These are phyloP conservation scores for Parastagonospora avenae DNA, from an alignment of 2,329 filamentous ascomycete genomes.

Conservation along the genomic window DNA sequence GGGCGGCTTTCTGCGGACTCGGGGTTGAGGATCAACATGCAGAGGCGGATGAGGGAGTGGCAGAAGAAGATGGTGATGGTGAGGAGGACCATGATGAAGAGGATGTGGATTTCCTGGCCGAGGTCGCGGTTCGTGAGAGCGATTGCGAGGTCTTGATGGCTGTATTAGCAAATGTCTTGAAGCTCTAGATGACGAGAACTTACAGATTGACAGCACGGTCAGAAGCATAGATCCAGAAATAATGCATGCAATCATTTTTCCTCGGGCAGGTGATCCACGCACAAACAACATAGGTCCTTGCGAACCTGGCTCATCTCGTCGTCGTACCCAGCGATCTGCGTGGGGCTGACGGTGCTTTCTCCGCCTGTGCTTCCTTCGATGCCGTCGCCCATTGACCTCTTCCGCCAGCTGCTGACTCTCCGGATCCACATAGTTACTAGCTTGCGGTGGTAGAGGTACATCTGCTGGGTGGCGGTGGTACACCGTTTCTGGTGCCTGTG, in stretches of 20 bases:
- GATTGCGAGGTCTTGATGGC: constrained; percentile 69
- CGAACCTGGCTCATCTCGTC: constrained; percentile 20
- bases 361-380: constrained; percentile 41
- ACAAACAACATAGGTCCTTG: constrained; percentile 24
- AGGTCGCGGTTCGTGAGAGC: constrained; percentile 68
- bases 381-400: constrained; percentile 48
- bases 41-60: constrained; percentile 75
- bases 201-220: constrained; percentile 68
- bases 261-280: constrained; percentile 33
- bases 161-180: constrained; percentile 4
- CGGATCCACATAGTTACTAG: constrained; percentile 53
- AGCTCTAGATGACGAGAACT: constrained; percentile 42
- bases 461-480: constrained; percentile 42
- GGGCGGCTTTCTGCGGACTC: constrained; percentile 26
- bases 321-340: constrained; percentile 36
- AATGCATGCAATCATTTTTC: constrained; percentile 54
- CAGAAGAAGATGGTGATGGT: constrained; percentile 78
- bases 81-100: constrained; percentile 79
- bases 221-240: constrained; percentile 69
- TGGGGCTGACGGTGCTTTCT: constrained; percentile 33
- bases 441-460: constrained; percentile 24
- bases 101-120: constrained; percentile 75
- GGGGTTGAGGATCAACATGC: constrained; percentile 65
- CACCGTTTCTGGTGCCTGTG: constrained; percentile 24
- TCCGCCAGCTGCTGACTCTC: constrained; percentile 57